These are phyloP conservation scores for Suillus cothurnatus DNA, from an alignment of 768 basidiomycete species.

Conservation along the genomic window DNA sequence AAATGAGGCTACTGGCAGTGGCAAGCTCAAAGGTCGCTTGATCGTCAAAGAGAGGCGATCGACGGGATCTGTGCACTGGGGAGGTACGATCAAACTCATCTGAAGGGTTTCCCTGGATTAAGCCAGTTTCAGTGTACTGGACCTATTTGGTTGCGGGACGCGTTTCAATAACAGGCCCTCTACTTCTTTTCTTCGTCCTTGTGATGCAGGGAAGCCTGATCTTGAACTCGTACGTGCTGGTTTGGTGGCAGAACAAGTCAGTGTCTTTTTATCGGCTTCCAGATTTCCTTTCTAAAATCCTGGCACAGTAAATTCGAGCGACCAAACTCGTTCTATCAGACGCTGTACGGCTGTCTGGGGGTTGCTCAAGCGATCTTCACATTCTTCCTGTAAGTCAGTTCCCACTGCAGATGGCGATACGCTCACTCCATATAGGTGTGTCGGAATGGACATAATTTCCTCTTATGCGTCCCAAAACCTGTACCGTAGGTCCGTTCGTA, in stretches of 20 bases:
- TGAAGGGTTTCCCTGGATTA: not conserved
- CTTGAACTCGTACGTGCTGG: conserved; percentile 65
- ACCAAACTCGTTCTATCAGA: conserved; percentile 63
- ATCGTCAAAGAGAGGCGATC: conserved; percentile 66
- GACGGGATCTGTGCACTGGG: conserved; percentile 59
- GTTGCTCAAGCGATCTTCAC: conserved; percentile 59
- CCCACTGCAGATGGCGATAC: not conserved
- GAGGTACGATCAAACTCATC: conserved; percentile 35
- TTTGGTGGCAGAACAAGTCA: conserved; percentile 72
- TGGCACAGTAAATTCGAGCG: conserved; percentile 44
- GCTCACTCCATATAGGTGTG: conserved; percentile 39
- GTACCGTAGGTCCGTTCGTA: conserved; percentile 54
- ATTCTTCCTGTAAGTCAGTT: conserved; percentile 50
- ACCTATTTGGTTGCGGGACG: conserved; percentile 60
- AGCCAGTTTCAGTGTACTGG: conserved; percentile 48
- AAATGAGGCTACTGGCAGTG: conserved; percentile 50
- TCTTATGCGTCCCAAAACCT: conserved; percentile 63
- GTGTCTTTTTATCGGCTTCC: conserved; percentile 17
- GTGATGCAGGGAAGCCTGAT: conserved; percentile 66
- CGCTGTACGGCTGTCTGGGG: conserved; percentile 62
- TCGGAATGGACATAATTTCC: conserved; percentile 56
- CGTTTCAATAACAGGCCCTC: conserved; percentile 49
- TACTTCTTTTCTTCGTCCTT: conserved; percentile 50
- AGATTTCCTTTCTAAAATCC: not conserved
- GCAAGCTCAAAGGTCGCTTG: conserved; percentile 65